phyloP scores from a whole-genome alignment of 805 yeast species.

The Myxozyma geophila region DNA sequence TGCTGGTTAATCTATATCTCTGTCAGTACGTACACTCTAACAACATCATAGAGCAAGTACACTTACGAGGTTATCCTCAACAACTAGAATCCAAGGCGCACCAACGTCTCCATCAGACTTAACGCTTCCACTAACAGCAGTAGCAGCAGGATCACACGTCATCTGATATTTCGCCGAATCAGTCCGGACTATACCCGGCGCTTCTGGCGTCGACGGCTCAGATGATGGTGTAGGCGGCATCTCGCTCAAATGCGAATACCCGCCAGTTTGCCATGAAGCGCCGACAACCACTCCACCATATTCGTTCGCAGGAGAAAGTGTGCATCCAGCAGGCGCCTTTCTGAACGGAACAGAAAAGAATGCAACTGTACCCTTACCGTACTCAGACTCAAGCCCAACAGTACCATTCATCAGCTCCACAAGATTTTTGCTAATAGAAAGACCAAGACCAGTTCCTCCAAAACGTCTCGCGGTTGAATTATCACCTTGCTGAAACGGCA shows the following conservation, averaged over 20 bases:
- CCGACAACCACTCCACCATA: background rate
- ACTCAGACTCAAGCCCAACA: constrained; percentile 52
- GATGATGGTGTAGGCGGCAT: constrained; percentile 12
- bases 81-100: constrained; percentile 29
- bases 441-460: constrained; percentile 60
- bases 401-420: constrained; percentile 57
- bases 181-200: background rate
- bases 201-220: background rate
- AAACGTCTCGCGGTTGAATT: constrained; percentile 56
- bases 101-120: background rate
- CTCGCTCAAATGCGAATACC: constrained; percentile 8
- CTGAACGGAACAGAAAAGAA: constrained; percentile 45
- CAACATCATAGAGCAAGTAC: background rate
- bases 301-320: constrained; percentile 37
- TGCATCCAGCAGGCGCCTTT: constrained; percentile 23
- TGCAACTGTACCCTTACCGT: constrained; percentile 55
- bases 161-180: background rate
- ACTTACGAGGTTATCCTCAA: constrained; percentile 36
- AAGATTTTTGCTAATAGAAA: constrained; percentile 55
- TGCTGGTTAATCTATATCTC: constrained; percentile 31
- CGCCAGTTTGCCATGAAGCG: constrained; percentile 6
- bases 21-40: background rate
- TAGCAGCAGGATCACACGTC: background rate
- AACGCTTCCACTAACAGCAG: background rate
- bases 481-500: constrained; percentile 62